Evolutionary conservation across 495 filamentous ascomycete species (phyloP), one percentile per base, ranked within the genome.

Genomic region (Penicillium paradoxum): DNA sequence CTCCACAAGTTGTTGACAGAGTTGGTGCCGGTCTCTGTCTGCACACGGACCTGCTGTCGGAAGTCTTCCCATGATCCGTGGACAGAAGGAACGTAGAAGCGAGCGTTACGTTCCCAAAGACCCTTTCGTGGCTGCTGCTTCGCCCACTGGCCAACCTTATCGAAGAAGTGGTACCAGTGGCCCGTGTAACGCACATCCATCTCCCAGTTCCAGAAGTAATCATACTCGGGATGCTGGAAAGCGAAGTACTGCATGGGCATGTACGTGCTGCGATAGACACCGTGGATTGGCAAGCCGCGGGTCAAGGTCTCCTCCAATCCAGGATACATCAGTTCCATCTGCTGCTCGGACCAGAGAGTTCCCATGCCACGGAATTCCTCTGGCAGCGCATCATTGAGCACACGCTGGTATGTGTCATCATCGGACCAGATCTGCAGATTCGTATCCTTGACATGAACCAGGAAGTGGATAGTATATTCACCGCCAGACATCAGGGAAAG

Each of bases 121-220:
- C 87, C 87, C 69, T 93, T 96, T 0, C 93, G 80, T 0, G 93
- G 90, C 67, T 97, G 95, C 51, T 83, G 68, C 42, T 80, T 83
- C 4, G 92, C 83, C 90, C 90, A 98, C 24, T 63, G 69, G 37
- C 76, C 74, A 34, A 93, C 71, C 60, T 85, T 84, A 58, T 84
- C 79, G 63, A 97, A 88, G 21, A 97, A 75, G 57, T 96, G 86
- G 67, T 95, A 93, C 78, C 86, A 95, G 68, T 98, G 91, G n/a
- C 93, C 95, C 0, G 87, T 96, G 67, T 96, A 96, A 3, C 93
- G 85, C 32, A 90, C 83, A 63, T 98, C 93, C 86, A 97, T 95
- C 70, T 98, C 93, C 91, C 91, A 97, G 62, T 98, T 91, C 93
- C 93, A 98, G 70, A 92, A 88, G 70, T 85, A 89, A 51, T 97